phyloP scores from a whole-genome alignment of 208 protist species.

The Acanthamoeba culbertsoni region DNA sequence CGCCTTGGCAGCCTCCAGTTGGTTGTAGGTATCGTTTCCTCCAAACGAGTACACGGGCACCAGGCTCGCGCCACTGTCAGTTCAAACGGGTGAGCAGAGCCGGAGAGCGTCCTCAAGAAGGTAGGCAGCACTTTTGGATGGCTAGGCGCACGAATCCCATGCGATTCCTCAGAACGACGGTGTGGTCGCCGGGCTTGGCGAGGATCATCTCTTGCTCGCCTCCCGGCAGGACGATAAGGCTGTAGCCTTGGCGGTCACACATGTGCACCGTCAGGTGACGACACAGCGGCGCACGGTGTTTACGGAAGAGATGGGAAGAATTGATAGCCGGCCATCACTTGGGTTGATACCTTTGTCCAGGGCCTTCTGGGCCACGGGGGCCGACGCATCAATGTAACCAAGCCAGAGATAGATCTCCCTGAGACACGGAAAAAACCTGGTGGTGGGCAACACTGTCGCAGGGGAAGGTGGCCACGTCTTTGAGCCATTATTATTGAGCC shows the following conservation, averaged over 20 bases:
- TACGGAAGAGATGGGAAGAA: too few relatives aligned
- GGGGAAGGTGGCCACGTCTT: too few relatives aligned
- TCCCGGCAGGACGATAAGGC: background rate
- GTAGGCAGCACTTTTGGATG: background rate
- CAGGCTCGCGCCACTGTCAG: background rate
- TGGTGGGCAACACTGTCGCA: background rate
- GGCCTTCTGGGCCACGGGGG: background rate
- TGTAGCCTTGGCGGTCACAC: background rate
- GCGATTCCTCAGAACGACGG: background rate
- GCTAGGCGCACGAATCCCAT: background rate
- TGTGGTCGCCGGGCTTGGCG: background rate
- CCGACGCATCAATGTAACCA: background rate
- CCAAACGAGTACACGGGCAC: background rate
- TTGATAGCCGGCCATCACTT: background rate
- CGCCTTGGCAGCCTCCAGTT: background rate
- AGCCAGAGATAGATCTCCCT: constrained; percentile 7
- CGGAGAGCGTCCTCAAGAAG: background rate
- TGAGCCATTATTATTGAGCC: too few relatives aligned
- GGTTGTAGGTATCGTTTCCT: background rate
- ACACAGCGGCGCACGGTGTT: background rate
- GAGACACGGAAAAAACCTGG: too few relatives aligned
- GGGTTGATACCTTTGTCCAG: background rate
- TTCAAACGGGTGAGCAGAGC: background rate
- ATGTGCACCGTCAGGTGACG: background rate
- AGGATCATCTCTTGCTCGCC: background rate